These are phyloP conservation scores for Boletus sensibilis DNA, from an alignment of 768 basidiomycete species.

Conservation along the genomic window DNA sequence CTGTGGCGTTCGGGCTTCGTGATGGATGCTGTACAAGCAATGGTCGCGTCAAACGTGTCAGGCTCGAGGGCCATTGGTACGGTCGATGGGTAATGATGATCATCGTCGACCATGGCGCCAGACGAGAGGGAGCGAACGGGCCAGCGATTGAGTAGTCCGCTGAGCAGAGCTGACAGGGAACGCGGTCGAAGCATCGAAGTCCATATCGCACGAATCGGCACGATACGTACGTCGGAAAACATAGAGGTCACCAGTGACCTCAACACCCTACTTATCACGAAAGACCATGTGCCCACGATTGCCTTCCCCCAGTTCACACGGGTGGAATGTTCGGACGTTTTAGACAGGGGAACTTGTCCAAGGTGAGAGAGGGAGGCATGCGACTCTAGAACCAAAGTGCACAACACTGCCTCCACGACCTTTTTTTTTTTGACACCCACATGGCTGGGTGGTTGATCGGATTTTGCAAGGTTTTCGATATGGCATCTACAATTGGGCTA, in stretches of 20 bases:
- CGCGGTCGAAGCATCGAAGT: not conserved
- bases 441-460: conserved; percentile 1
- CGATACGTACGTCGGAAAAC: not conserved
- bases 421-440: not conserved
- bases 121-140: not conserved
- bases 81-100: not conserved
- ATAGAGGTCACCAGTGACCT: not conserved
- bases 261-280: not conserved
- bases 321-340: not conserved
- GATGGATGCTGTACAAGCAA: not conserved
- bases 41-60: too few relatives aligned
- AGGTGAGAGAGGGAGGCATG: not conserved
- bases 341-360: not conserved
- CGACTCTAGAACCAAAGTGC: not conserved
- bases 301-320: not conserved
- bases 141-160: too few relatives aligned
- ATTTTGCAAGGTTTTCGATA: not conserved
- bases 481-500: not conserved
- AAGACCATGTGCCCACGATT: not conserved
- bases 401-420: not conserved
- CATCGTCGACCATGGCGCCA: not conserved
- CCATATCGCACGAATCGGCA: not conserved
- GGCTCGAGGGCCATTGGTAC: not conserved
- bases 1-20: not conserved
- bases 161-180: not conserved